Evolutionary conservation across 805 yeast genomes (phyloP).

Genomic region (Spathaspora sp.): DNA sequence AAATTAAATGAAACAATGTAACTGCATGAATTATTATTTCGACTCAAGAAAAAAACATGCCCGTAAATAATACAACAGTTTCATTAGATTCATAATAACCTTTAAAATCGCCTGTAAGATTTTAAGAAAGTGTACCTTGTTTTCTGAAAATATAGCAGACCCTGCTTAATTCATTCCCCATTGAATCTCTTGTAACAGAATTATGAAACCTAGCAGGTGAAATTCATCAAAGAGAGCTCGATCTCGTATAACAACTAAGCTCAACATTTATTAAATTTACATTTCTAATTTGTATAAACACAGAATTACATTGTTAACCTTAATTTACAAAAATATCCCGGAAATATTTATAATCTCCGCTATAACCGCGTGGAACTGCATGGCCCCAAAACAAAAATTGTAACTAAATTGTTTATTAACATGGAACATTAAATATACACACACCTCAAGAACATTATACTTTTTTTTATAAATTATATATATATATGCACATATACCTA

Average conservation of each 20-base stretch:
- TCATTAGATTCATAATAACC: not conserved
- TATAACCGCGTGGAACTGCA: not conserved
- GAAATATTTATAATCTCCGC: no score
- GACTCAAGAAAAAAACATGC: not conserved
- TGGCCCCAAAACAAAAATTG: not conserved
- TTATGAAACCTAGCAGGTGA: no score
- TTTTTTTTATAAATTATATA: conserved; percentile 1
- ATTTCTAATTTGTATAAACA: no score
- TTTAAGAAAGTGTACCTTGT: not conserved
- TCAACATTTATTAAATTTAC: no score
- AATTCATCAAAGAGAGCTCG: no score
- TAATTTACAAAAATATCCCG: no score
- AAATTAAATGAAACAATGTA: not conserved
- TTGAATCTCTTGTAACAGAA: no score
- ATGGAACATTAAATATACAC: conserved; percentile 10
- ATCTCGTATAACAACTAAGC: no score
- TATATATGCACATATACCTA: not conserved
- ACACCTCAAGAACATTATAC: conserved; percentile 3
- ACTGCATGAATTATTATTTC: not conserved
- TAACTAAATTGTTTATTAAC: not conserved
- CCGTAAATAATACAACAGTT: not conserved
- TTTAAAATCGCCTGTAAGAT: not conserved
- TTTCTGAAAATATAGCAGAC: not conserved
- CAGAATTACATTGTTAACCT: no score
- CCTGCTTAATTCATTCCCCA: not conserved